Conservation (phyloP, 2,329 filamentous ascomycete species). For the Cladophialophora yegresii region DNA sequence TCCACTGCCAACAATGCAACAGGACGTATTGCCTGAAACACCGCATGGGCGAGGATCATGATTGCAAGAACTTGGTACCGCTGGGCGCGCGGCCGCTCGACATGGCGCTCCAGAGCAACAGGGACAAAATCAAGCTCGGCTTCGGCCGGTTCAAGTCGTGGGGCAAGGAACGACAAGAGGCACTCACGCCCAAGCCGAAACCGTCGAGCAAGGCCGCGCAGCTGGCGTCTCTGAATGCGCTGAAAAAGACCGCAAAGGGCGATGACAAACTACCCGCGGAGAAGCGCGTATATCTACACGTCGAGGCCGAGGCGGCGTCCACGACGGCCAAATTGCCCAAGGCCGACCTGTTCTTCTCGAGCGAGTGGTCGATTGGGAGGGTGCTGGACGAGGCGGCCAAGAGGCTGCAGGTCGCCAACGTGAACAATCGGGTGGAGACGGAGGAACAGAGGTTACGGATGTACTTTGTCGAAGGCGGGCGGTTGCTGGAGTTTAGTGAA, state of each 20-base stretch:
- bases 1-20: slow-evolving; percentile 54
- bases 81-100: slow-evolving; percentile 52
- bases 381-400: slow-evolving; percentile 50
- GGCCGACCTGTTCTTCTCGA: slow-evolving; percentile 76
- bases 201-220: slow-evolving; percentile 65
- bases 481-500: slow-evolving; percentile 83
- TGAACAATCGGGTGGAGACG: slow-evolving; percentile 48
- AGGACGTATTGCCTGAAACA: slow-evolving; percentile 56
- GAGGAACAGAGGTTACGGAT: slow-evolving; percentile 75
- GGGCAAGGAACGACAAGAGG: slow-evolving; percentile 72
- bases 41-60: slow-evolving; percentile 67
- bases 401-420: slow-evolving; percentile 48
- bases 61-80: slow-evolving; percentile 74
- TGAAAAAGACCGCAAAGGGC: slow-evolving; percentile 88
- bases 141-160: slow-evolving; percentile 77
- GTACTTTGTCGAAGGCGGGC: slow-evolving; percentile 89
- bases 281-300: slow-evolving; percentile 85
- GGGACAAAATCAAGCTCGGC: slow-evolving; percentile 69
- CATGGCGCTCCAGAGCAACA: slow-evolving; percentile 30
- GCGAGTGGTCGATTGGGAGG: slow-evolving; percentile 86
- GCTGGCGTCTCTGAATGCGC: slow-evolving; percentile 68
- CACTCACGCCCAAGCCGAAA: slow-evolving; percentile 66
- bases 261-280: slow-evolving; percentile 77
- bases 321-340: slow-evolving; percentile 79
- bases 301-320: slow-evolving; percentile 79